Base-by-base conservation (phyloP, 2,329 filamentous ascomycete species). In the Ophiocordyceps robertsii region DNA sequence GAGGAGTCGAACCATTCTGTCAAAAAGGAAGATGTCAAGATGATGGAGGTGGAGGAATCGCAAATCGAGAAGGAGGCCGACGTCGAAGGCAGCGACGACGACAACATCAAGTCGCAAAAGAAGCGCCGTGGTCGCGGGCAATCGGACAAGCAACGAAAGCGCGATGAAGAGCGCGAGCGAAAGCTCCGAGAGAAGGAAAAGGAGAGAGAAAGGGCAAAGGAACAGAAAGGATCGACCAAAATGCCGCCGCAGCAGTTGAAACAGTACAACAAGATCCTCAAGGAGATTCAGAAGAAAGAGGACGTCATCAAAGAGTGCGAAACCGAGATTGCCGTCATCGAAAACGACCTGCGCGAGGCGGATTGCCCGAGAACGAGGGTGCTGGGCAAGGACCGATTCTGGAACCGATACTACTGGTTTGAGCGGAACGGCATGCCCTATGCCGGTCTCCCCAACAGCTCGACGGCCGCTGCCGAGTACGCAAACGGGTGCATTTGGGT, bases 381-480 rank as follows among this genome's bases (percentile, higher is more conserved):
- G 16, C 71, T 98, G 24, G 92, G 92, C 46, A 90, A 92, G 59
- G 92, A 98, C 63, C 80, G 92, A 37, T 98, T 95, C 69, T 95
- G 90, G 80, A 96, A 98, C 62, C 79, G 90, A 42, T 98, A 96
- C 63, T 96, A 93, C 69, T 98, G 92, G 90, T 95, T 96, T 60
- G 92, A 98, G 64, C 82, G 90, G 48, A 98, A 96, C 56, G 92
- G 89, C 21, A 96, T 96, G 89, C 92, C 92, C 0, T 95, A 90
- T 55, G 87, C 75, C 29, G 92, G 92, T 5, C 71, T 95, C 43
- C 89, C 89, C 0, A 77, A 75, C 49, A 94, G 87, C 60, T 95
- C 89, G 14, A 96, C 90, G 1, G 84, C 87, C 1, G 72, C 80
- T 38, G 88, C 90, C 19, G 81, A 77, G 9, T 98, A 96, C 57